These are phyloP conservation scores for Yamadazyma dushanensis DNA, from an alignment of 1,139 yeast species.

Conservation along the genomic window DNA sequence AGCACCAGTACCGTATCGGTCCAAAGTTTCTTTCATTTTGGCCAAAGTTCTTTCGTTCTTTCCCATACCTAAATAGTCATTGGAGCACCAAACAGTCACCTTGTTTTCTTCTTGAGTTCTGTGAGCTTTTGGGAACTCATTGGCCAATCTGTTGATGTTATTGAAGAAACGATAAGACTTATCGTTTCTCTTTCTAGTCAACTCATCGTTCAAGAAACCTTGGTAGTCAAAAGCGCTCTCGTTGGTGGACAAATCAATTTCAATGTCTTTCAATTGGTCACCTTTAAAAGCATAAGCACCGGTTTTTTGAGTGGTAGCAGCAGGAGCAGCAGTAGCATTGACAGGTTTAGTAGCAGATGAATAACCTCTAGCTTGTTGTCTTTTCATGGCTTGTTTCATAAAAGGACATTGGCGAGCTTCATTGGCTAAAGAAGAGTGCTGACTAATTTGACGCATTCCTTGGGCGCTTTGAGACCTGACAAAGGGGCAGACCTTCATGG, in stretches of 20 bases:
- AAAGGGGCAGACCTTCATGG: constrained; percentile 83
- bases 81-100: constrained; percentile 98
- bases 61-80: constrained; percentile 96
- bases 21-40: constrained; percentile 78
- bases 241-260: constrained; percentile 32
- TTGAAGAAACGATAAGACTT: constrained; percentile 94
- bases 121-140: constrained; percentile 92
- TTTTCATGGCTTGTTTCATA: constrained; percentile 73
- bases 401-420: constrained; percentile 84
- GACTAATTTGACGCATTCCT: constrained; percentile 55
- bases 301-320: constrained; percentile 27
- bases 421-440: constrained; percentile 46
- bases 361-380: constrained; percentile 42
- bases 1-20: constrained; percentile 95
- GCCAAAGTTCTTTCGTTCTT: constrained; percentile 68
- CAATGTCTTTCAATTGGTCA: constrained; percentile 26
- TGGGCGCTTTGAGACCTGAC: constrained; percentile 67
- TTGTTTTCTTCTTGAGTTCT: constrained; percentile 70
- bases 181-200: constrained; percentile 75
- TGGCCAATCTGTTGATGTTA: constrained; percentile 92
- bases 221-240: constrained; percentile 63
- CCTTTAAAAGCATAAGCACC: constrained; percentile 36
- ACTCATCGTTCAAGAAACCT: constrained; percentile 60
- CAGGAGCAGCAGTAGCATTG: constrained; percentile 46
- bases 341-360: constrained; percentile 58